A percentile compares a stretch with the other conserved stretches of the same genome.
phyloP scores from a whole-genome alignment of 108 stramenopile species.

The Cyclotella baltica region DNA sequence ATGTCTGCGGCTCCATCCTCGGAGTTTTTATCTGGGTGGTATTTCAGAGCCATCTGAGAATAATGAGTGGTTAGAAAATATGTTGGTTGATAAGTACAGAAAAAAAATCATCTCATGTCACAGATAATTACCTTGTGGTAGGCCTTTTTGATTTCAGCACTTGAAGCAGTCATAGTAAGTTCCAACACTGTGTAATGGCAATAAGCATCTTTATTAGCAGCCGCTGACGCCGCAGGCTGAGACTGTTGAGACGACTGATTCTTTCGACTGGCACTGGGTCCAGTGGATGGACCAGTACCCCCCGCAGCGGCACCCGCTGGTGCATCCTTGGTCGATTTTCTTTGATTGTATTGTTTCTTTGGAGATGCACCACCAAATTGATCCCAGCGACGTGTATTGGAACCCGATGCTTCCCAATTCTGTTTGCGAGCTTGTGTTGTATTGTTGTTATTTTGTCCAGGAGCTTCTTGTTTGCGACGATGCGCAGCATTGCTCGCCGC shows the following conservation, averaged over 20 bases:
- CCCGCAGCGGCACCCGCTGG: conserved; percentile 18
- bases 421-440: conserved; percentile 27
- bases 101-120: neutral
- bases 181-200: conserved; percentile 73
- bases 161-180: conserved; percentile 58
- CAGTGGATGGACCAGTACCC: conserved; percentile 10
- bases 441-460: conserved; percentile 32
- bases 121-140: conserved; percentile 64
- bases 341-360: conserved; percentile 28
- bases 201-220: conserved; percentile 14
- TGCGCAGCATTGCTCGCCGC: conserved; percentile 40
- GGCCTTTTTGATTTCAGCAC: conserved; percentile 79
- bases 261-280: conserved; percentile 10
- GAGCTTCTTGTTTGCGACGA: conserved; percentile 42
- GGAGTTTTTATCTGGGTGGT: conserved; percentile 80
- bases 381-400: conserved; percentile 72
- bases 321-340: conserved; percentile 20
- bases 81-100: no score
- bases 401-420: conserved; percentile 28
- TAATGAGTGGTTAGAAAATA: conserved; percentile 15
- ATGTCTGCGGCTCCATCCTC: conserved; percentile 74
- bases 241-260: conserved; percentile 31
- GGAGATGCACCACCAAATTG: conserved; percentile 59
- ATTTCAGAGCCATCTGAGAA: conserved; percentile 69
- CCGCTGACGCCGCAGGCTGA: conserved; percentile 15